Evolutionary conservation across 2,329 filamentous ascomycete species (phyloP), one percentile per base, ranked within the genome.

Genomic region (Sporothrix luriei): DNA sequence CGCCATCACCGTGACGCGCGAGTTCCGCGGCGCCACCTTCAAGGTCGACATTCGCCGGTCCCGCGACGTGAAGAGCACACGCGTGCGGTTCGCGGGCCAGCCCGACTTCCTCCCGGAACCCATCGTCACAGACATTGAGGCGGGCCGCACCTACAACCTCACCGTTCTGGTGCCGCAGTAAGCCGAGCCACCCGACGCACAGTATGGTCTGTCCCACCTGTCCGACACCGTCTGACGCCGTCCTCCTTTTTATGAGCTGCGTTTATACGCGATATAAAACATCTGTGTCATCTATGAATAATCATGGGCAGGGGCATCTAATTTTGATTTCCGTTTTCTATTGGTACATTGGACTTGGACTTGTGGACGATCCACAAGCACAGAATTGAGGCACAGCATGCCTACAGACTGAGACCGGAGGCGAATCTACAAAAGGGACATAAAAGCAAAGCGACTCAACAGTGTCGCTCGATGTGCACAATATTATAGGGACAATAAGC

Each of bases 1-100:
- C 33, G 77, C 75, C 11, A 82, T 85, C 73, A 81, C 80, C 69
- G 83, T 82, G 21, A 81, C 76, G 19, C 80, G 85, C 19, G 62
- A 77, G 54, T 87, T 87, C 76, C 80, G 85, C 16, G 84, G 82
- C 1, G 84, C 84, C 16, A 82, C 76, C 1, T 85, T 87, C 73
- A 73, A 80, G 4, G 75, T 85, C 2, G 77, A 82, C 26, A 80
- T 87, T 29, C 78, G 76, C 43, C 79, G 83, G 29, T 74, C 70
- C 0, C 77, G 74, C 9, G 78, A 80, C 33, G 81, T 82, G 10
- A 72, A 79, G 49, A 76, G 78, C 4, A 78, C 84, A 2, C 78
- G 77, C 21, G 81, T 85, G 3, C 77, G 76, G 24, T 80, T 85
- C 5, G 76, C 74, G 46, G 70, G 80, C 9, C 80, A 79, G 62